A percentile compares a stretch with the other conserved stretches of the same genome.
Conservation (phyloP, 257 asterid species). For the Cinchona pubescens region DNA sequence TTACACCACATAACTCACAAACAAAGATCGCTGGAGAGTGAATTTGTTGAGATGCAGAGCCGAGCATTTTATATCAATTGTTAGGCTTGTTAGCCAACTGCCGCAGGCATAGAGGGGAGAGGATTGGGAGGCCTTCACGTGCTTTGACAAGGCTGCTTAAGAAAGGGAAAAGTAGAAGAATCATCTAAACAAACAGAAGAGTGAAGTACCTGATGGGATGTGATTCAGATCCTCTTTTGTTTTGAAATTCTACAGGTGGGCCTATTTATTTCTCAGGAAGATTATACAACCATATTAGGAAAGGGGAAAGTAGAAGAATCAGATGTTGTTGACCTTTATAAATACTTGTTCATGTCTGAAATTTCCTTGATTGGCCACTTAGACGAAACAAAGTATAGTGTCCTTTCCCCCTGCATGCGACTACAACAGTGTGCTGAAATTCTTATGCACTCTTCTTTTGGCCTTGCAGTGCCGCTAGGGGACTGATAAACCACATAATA, state of each 20-base stretch:
- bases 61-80: not conserved
- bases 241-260: not conserved
- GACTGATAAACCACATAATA: conserved; percentile 88
- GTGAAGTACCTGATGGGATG: not conserved
- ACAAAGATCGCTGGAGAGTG: not conserved
- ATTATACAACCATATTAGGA: not conserved
- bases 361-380: not conserved
- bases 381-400: not conserved
- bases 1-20: not conserved
- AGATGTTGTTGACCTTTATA: not conserved
- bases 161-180: too few species aligned
- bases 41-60: not conserved
- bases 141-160: not conserved
- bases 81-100: not conserved
- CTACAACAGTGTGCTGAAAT: not conserved
- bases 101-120: not conserved
- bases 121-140: not conserved
- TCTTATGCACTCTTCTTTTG: conserved; percentile 6
- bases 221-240: not conserved
- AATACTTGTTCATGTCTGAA: not conserved
- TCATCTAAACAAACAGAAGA: not conserved
- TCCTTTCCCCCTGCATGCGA: not conserved
- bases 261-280: not conserved
- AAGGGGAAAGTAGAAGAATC: not conserved
- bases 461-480: conserved; percentile 81